Base-by-base conservation (phyloP, 768 basidiomycete species). In the Gymnopilus junonius region DNA sequence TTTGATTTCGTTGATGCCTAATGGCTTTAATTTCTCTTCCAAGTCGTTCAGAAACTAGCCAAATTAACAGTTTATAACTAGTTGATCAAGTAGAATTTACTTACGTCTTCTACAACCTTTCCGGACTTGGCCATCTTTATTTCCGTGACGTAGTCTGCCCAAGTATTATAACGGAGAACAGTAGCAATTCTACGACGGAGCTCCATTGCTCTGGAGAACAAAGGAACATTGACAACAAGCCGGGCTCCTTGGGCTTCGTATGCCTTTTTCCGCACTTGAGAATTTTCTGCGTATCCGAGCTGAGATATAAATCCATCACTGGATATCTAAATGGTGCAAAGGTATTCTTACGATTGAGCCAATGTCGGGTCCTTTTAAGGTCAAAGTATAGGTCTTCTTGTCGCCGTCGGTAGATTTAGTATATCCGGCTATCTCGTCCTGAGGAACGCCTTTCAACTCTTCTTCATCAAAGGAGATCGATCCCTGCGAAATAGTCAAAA, bases 291-390 rank as follows among this genome's bases (percentile, higher is more conserved):
- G 61, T 85, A 91, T 85, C 93, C 92, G 78, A 91, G 89, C 92
- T 93, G 20, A 59, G 15, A 34, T 11, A 31, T 8, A 27, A 21
- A 32, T 57, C 32, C 10, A 32, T 8, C 27, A 14, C 29, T 25
- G 23, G 1, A 23, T 23, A 58, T 3, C 20, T 7, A 12, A 6
- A 21, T 15, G 7, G 11, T 14, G 34, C 12, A 11, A n/a, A 1
- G 20, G n/a, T n/a, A n/a, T 12, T 75, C 86, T 59, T 68, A 91
- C 92, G 53, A 94, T 43, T 0, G 92, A 92, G 76, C 88, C 85
- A 67, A 93, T 90, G 68, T 93, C 92, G 1, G 91, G 91, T 0
- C 90, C 91, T 76, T 91, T 93, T 82, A 83, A 92, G 0, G 91
- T 90, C 34, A 92, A 84, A 48, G 90, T 87, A 74, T 87, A 91